Evolutionary conservation across 1,284 basidiomycete species (phyloP), one percentile per base, ranked within the genome.

Genomic region (Clitocybe nebularis): DNA sequence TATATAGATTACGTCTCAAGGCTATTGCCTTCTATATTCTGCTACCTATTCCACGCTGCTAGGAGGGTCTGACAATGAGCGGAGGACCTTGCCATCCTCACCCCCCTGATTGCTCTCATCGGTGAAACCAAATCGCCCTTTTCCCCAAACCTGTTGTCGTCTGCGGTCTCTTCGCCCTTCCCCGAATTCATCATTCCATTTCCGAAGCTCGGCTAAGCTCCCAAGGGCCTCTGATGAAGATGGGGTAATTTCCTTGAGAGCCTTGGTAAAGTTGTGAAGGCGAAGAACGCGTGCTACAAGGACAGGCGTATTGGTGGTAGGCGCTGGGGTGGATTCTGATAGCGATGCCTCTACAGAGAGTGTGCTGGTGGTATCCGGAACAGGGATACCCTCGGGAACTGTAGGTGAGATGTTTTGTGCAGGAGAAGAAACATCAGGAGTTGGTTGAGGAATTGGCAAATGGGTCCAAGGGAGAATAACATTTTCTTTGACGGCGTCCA

Each of bases 131-230:
- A 89, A 87, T 42, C 69, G 68, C 41, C 79, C 85, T 59, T 79
- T 83, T 14, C 85, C 84, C 84, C 83, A 88, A 32, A 84, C 79
- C 52, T 78, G 74, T 55, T 74, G 69, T 45, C 74, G 79, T 54
- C 74, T 76, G 45, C 72, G 72, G 38, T 73, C 71, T 55, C 72
- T 77, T 22, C 76, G 69, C 4, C 86, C 87, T 57, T 93, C 90
- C 21, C 91, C 92, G 60, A 92, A 94, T 60, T 93, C 86, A 33
- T 92, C 86, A 47, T 93, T 92, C 91, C 91, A 95, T 64, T 85
- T 91, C 36, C 89, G 78, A 48, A 94, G 67, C 49, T 90, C 90
- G 2, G 84, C 69, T 29, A 94, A 74, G 36, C 78, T 87, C 30
- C 90, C 89, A 5, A 88, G 63, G 6, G 81, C 73, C 61, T 93